Percentiles rank a stretch among this genome's conserved stretches.
phyloP scores from a whole-genome alignment of 1,139 yeast species.

The Kodamaea anthophila region DNA sequence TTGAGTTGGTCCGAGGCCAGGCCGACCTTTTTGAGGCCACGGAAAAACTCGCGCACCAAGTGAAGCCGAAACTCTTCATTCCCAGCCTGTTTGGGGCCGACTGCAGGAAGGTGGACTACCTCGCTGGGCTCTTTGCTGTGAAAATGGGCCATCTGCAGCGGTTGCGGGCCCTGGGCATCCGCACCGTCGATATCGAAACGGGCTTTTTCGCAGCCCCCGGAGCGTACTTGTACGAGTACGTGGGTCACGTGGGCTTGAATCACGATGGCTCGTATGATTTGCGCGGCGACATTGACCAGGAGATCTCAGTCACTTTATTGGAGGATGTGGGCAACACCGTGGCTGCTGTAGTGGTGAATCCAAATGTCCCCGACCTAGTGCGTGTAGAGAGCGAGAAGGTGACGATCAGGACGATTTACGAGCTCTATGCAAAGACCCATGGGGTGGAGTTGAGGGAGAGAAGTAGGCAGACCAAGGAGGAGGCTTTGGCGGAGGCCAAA shows the following conservation, averaged over 20 bases:
- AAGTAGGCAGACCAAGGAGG: constrained; percentile 25
- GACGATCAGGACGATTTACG: constrained; percentile 33
- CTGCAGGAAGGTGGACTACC: constrained; percentile 16
- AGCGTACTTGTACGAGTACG: constrained; percentile 26
- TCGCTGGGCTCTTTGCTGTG: constrained; percentile 28
- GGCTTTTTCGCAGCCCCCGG: constrained; percentile 42
- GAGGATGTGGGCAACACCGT: constrained; percentile 43
- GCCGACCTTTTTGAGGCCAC: constrained; percentile 19
- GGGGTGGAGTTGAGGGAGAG: constrained; percentile 27
- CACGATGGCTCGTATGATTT: constrained; percentile 30
- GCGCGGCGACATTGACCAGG: constrained; percentile 34
- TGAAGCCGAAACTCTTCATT: constrained; percentile 47
- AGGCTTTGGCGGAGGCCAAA: constrained; percentile 25
- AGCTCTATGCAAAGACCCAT: constrained; percentile 35
- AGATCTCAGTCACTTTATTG: constrained; percentile 28
- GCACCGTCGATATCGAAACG: constrained; percentile 44
- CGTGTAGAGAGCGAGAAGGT: constrained; percentile 37
- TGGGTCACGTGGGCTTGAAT: constrained; percentile 34
- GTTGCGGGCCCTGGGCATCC: constrained; percentile 42
- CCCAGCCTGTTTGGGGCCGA: constrained; percentile 62
- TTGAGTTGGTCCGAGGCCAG: constrained; percentile 35
- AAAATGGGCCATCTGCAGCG: constrained; percentile 36
- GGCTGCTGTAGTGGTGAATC: constrained; percentile 26
- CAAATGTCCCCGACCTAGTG: constrained; percentile 39
- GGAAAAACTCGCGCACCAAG: constrained; percentile 29